Evolutionary conservation across 2,329 filamentous ascomycete species (phyloP), one percentile per base, ranked within the genome.

Genomic region (Epichloe festucae): DNA sequence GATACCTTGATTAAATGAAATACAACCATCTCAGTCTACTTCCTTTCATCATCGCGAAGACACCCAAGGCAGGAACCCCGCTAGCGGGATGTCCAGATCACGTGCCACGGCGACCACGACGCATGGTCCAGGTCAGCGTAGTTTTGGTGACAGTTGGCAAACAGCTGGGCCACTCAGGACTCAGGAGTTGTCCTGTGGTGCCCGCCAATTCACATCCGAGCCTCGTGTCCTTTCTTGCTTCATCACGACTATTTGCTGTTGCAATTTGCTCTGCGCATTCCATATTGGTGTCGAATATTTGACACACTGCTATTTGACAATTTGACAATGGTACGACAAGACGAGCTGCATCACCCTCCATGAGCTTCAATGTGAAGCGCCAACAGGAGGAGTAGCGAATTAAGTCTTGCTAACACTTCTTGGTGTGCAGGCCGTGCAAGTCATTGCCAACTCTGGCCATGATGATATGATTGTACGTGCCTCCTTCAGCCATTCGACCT

Each of bases 401-500:
- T 5, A 15, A 31, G 43, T 8, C 15, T 10, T 41, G 34, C 53
- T 69, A 63, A 70, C 60, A 53, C 47, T 44, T 49, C 3, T 14
- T 14, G 23, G 51, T 53, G 46, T 50, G 48, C 55, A 72, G 69
- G 65, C 70, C 57, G 62, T 70, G 56, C 70, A 73, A 62, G 68
- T 71, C 54, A 71, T 73, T 58, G 63, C 68, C 52, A 73, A 71
- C 61, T 69, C 70, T 49, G 69, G 70, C 65, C 93, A 98, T 75
- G 91, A 97, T 85, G 91, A 96, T 69, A 97, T 97, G 91, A 96
- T 98, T 79, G 91, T 97, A 89, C 65, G 87, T 81, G 60, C 36
- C 49, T 39, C 19, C 19, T 15, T n/a, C 27, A 46, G 17, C 40
- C 19, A 23, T 14, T 38, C 8, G 17, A 27, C 7, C 31, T 21